Conservation (phyloP, 2,329 filamentous ascomycete genomes). For the Diplodia sapinea region DNA sequence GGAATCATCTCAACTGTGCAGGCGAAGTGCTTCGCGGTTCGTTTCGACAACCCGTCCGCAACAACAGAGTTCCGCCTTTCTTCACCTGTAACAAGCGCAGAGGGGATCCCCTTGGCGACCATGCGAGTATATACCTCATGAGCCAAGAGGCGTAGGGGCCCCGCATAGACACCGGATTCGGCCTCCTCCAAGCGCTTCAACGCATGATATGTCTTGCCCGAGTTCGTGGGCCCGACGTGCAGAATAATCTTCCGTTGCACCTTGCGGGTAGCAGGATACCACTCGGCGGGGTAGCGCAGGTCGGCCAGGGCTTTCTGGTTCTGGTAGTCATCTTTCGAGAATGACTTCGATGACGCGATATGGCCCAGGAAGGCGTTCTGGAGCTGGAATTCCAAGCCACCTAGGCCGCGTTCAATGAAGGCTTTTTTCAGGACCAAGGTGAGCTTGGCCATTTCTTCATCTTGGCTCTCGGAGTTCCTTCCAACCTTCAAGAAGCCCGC, state of each 20-base stretch:
- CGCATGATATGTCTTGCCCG: constrained; percentile 96
- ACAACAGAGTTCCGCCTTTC: constrained; percentile 74
- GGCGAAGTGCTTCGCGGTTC: constrained; percentile 56
- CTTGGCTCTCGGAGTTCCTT: neutral
- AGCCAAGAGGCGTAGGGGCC: constrained; percentile 84
- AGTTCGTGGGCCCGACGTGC: constrained; percentile 96
- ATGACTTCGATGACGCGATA: constrained; percentile 39
- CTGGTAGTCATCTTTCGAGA: constrained; percentile 45
- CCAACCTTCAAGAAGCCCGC: no score
- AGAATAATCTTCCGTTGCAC: constrained; percentile 85
- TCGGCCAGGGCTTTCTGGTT: constrained; percentile 67
- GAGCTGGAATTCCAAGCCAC: constrained; percentile 63
- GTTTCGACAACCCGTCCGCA: constrained; percentile 45
- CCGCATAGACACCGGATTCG: constrained; percentile 82
- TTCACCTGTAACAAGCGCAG: constrained; percentile 87
- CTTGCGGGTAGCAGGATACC: constrained; percentile 83
- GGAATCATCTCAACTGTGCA: constrained; percentile 94
- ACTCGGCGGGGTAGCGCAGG: constrained; percentile 86
- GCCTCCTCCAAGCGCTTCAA: constrained; percentile 81
- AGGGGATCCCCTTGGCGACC: constrained; percentile 74
- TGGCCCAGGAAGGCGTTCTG: constrained; percentile 68
- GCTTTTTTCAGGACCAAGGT: constrained; percentile 1
- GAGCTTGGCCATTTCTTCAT: constrained; percentile 13
- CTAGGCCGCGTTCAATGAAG: constrained; percentile 34
- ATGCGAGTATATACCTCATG: constrained; percentile 95